phyloP scores from a whole-genome alignment of 2,329 filamentous ascomycete genomes.

The Ascochyta fabae region DNA sequence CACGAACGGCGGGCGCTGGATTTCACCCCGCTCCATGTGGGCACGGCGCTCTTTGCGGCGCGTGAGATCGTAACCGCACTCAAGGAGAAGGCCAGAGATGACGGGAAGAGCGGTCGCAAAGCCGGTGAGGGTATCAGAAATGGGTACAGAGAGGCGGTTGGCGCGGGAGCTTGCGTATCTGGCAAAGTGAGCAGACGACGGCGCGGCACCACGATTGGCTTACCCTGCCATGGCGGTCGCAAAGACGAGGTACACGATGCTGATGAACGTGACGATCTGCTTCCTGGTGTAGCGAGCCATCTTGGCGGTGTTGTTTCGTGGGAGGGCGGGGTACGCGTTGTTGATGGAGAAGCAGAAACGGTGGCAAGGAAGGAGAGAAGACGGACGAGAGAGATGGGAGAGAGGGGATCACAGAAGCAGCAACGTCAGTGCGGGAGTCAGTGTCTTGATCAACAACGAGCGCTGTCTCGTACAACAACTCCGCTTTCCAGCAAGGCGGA shows the following conservation, averaged over 20 bases:
- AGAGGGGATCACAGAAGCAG: neutral
- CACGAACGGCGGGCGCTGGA: slow-evolving; percentile 43
- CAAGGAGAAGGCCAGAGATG: slow-evolving; percentile 52
- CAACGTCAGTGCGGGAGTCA: neutral
- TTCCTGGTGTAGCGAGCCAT: slow-evolving; percentile 48
- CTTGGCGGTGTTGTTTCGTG: slow-evolving; percentile 5
- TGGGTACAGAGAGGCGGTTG: slow-evolving; percentile 50
- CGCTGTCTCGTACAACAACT: slow-evolving; percentile 11
- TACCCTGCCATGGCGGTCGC: slow-evolving; percentile 51
- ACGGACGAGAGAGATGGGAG: neutral
- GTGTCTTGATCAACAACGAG: slow-evolving; percentile 6
- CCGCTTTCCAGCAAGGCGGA: slow-evolving; percentile 9
- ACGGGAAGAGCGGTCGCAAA: slow-evolving; percentile 53
- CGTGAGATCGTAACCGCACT: slow-evolving; percentile 47
- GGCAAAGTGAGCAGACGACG: slow-evolving; percentile 15
- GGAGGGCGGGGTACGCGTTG: slow-evolving; percentile 4
- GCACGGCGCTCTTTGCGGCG: slow-evolving; percentile 39
- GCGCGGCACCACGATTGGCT: neutral
- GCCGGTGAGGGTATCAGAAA: slow-evolving; percentile 50
- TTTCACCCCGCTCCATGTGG: slow-evolving; percentile 41
- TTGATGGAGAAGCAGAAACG: neutral
- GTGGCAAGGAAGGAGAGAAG: neutral
- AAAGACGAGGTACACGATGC: slow-evolving; percentile 50
- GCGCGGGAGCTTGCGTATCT: slow-evolving; percentile 42
- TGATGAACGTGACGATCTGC: slow-evolving; percentile 49